These are phyloP conservation scores for Linderniella brevidens DNA, from an alignment of 257 asterid genomes.

Conservation along the genomic window DNA sequence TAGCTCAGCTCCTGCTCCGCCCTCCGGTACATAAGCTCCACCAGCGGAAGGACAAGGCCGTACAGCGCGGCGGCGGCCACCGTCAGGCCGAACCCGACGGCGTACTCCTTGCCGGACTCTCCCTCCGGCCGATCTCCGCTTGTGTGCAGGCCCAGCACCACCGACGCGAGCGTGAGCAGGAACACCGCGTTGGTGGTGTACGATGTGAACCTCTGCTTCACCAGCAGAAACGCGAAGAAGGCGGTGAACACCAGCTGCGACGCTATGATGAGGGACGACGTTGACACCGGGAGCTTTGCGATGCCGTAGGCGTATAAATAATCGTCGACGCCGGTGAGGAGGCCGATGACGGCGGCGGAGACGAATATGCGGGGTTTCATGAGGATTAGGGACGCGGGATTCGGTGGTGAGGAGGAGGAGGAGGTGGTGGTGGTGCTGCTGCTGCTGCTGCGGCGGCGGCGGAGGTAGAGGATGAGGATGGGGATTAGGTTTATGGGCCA, in stretches of 20 bases:
- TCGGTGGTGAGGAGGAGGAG: too few species aligned
- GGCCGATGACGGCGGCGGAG: constrained; percentile 20
- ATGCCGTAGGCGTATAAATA: constrained; percentile 27
- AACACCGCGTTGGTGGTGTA: constrained; percentile 26
- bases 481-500: constrained; percentile 25
- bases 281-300: constrained; percentile 29
- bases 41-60: constrained; percentile 24
- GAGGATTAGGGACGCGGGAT: constrained; percentile 4
- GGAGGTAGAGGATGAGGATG: constrained; percentile 15
- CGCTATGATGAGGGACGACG: constrained; percentile 22
- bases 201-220: constrained; percentile 27
- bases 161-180: constrained; percentile 25
- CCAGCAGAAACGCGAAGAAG: constrained; percentile 20
- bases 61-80: constrained; percentile 28
- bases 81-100: constrained; percentile 23
- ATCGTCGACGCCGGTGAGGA: constrained; percentile 23
- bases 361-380: constrained; percentile 17
- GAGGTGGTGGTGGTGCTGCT: background rate
- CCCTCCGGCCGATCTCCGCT: constrained; percentile 27
- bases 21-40: constrained; percentile 22
- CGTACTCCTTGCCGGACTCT: constrained; percentile 18
- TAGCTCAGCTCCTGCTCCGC: constrained; percentile 14
- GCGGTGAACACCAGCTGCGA: constrained; percentile 36
- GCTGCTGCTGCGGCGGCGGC: constrained; percentile 14
- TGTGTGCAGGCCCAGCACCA: constrained; percentile 22